phyloP scores from a whole-genome alignment of 108 stramenopile species.

The Cyclotella sp. region DNA sequence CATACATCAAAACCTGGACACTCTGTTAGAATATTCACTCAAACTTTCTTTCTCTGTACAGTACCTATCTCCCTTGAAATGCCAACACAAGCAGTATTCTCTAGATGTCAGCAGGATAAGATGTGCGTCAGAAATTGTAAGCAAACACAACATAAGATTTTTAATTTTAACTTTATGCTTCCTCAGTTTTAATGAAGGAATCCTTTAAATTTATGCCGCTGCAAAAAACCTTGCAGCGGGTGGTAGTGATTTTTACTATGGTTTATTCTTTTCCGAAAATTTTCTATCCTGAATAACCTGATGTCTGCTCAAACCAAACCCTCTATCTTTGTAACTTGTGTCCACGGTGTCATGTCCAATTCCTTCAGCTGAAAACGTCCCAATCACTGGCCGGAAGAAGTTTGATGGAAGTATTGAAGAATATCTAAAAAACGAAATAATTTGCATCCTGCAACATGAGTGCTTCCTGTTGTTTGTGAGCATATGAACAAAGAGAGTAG shows the following conservation, averaged over 20 bases:
- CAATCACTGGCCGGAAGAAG: conserved; percentile 77
- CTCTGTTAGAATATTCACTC: too few species aligned
- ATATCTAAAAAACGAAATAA: conserved; percentile 13
- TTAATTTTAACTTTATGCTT: too few species aligned
- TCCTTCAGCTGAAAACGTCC: conserved; percentile 68
- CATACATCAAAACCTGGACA: too few species aligned
- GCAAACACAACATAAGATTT: too few species aligned
- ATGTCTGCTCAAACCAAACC: conserved; percentile 48
- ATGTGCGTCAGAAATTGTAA: too few species aligned
- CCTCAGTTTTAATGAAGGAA: too few species aligned
- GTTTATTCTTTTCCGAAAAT: not conserved
- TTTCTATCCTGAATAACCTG: conserved; percentile 10
- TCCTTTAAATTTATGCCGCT: too few species aligned
- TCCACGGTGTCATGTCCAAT: conserved; percentile 69
- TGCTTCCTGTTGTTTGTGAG: not conserved
- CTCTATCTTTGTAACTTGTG: conserved; percentile 59
- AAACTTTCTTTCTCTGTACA: too few species aligned
- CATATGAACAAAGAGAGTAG: not conserved
- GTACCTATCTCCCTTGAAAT: too few species aligned
- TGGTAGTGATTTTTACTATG: not conserved
- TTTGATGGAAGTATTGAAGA: conserved; percentile 44
- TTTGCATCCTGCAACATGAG: not conserved
- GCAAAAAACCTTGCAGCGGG: too few species aligned
- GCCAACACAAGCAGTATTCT: too few species aligned
- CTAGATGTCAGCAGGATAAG: too few species aligned